These are phyloP conservation scores for Talaromyces atroroseus DNA, from an alignment of 2,329 filamentous ascomycete species.

Conservation along the genomic window DNA sequence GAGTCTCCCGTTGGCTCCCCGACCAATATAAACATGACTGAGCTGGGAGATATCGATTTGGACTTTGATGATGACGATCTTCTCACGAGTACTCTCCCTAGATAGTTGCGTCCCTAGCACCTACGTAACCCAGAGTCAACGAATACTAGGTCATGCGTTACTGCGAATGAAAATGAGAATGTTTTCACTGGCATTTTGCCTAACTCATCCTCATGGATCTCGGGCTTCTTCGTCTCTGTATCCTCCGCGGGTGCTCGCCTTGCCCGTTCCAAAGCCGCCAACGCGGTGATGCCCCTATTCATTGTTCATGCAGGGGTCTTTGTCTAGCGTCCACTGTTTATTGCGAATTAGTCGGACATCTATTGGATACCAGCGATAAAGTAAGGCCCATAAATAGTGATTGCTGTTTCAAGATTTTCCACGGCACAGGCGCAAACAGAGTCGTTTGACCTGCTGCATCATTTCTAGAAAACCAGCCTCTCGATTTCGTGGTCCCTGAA, in stretches of 20 bases:
- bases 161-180: neutral
- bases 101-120: no score
- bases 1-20: conserved; percentile 1
- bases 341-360: neutral
- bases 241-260: neutral
- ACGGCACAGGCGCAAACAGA: neutral
- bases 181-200: neutral
- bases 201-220: neutral
- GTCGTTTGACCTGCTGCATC: neutral
- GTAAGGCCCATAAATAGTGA: neutral
- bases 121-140: neutral
- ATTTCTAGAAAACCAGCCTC: neutral
- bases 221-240: neutral
- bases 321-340: neutral
- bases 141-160: neutral
- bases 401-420: neutral
- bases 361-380: neutral
- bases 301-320: neutral
- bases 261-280: neutral
- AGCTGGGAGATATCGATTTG: conserved; percentile 23
- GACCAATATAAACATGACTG: neutral
- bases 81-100: conserved; percentile 25
- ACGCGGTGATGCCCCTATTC: neutral
- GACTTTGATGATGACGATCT: conserved; percentile 33
- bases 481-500: neutral